phyloP scores from a whole-genome alignment of 73 alveolate genomes.

The Halteria grandinella region DNA sequence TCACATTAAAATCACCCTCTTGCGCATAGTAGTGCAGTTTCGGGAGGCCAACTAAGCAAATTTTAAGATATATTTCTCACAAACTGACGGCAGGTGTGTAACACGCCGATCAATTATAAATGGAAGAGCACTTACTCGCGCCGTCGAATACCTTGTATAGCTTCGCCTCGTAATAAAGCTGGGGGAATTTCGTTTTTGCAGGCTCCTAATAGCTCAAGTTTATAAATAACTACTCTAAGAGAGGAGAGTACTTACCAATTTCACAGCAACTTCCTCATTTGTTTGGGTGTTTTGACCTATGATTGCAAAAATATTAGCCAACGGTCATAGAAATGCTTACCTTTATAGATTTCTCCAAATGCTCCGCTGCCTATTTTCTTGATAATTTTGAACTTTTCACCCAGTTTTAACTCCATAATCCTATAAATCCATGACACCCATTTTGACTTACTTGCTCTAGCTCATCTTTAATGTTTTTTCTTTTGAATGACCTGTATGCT shows the following conservation, averaged over 20 bases:
- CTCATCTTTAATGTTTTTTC: too few relatives aligned
- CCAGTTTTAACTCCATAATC: slow-evolving; percentile 65
- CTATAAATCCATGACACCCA: too few relatives aligned
- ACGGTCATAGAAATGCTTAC: too few relatives aligned
- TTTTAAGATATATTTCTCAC: too few relatives aligned
- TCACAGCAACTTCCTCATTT: slow-evolving; percentile 15
- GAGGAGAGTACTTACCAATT: not conserved
- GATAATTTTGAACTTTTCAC: slow-evolving; percentile 60
- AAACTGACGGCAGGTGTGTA: too few relatives aligned
- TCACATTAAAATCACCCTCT: slow-evolving; percentile 96
- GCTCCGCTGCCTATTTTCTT: slow-evolving; percentile 90
- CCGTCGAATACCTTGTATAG: slow-evolving; percentile 59
- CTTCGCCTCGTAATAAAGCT: slow-evolving; percentile 67
- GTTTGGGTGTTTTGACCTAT: not conserved
- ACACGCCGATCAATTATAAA: too few relatives aligned
- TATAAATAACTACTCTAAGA: too few relatives aligned
- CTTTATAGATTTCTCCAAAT: slow-evolving; percentile 81
- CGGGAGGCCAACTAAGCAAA: slow-evolving; percentile 83
- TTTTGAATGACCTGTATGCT: too few relatives aligned
- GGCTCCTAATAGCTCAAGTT: too few relatives aligned
- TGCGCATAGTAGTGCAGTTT: slow-evolving; percentile 91
- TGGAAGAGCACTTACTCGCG: slow-evolving; percentile 25
- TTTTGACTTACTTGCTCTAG: too few relatives aligned
- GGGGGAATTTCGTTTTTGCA: slow-evolving; percentile 57
- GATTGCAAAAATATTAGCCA: not conserved